Base-by-base conservation (phyloP, 768 basidiomycete species). In the Boletellus emodensis region DNA sequence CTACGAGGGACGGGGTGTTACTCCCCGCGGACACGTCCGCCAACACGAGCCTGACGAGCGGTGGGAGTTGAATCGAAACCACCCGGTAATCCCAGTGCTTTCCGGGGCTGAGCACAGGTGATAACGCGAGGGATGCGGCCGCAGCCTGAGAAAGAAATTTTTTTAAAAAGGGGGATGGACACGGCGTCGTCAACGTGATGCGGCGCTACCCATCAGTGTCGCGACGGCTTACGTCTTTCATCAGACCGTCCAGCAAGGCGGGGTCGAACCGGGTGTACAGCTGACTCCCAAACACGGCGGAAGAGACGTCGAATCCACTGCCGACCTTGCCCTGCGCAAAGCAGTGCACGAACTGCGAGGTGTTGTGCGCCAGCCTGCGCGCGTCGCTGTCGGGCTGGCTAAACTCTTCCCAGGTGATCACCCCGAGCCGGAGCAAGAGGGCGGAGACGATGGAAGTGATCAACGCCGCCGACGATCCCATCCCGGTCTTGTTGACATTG, bases 281-380 rank as follows among this genome's bases (percentile, higher is more conserved):
- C 60, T 98, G 95, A 62, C 92, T 94, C 20, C 96, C 96, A 67
- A 88, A 98, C 3, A 91, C 89, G 1, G 95, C 95, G 0, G 92
- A 82, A 6, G 91, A 84, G 41, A 99, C 90, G 62, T 99, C 96
- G 71, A 99, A 99, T 6, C 96, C 96, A 61, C 90, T 93, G 28
- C 96, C 96, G 14, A 99, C 86, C 71, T 99, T 99, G 36, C 96
- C 96, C 71, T 99, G 96, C 0, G 95, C 96, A 34, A 94, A 75
- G 63, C 94, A 97, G 67, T 99, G 96, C 7, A 93, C 81, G 65
- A 86, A 96, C 64, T 99, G 96, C 4, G 96, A 85, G 38, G 90
- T 78, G 65, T 96, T 97, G 69, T 99, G 96, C 0, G 90, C 85
- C 15, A 96, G 69, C 52, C 72, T 69, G 52, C 81, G 72, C 18